Percentiles rank a stretch among this genome's conserved stretches.
Evolutionary conservation across 2,329 filamentous ascomycete genomes (phyloP).

Genomic region (Dendrostoma leiphaemia): DNA sequence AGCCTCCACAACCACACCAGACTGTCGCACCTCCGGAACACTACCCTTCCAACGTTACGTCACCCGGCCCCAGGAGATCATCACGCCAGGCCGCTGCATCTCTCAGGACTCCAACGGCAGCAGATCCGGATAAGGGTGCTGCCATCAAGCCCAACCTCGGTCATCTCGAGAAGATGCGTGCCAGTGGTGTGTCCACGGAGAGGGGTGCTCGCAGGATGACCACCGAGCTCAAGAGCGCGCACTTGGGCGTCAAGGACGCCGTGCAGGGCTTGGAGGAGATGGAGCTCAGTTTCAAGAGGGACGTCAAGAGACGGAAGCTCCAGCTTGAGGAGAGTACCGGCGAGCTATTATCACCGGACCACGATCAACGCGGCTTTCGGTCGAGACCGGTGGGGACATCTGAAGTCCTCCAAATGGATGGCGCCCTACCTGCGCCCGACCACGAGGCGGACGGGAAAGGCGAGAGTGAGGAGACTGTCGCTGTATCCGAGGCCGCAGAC

Average conservation of each 20-base stretch:
- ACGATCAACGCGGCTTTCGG: no score
- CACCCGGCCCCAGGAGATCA: slow-evolving; percentile 2
- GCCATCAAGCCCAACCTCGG: neutral
- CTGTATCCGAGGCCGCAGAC: slow-evolving; percentile 2
- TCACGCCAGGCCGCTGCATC: slow-evolving; percentile 1
- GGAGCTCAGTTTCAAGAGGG: slow-evolving; percentile 44
- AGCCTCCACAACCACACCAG: neutral
- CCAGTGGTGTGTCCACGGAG: neutral
- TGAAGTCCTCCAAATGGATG: slow-evolving; percentile 15
- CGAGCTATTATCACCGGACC: no score
- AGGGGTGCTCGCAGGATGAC: neutral
- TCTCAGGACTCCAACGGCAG: neutral
- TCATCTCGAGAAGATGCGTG: neutral
- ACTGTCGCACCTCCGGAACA: neutral
- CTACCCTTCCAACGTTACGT: neutral
- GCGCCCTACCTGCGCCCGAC: slow-evolving; percentile 24
- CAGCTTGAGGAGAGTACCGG: slow-evolving; percentile 43
- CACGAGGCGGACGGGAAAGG: slow-evolving; percentile 24
- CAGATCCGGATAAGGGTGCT: neutral
- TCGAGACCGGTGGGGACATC: neutral
- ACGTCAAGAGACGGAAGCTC: slow-evolving; percentile 44
- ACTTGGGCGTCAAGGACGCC: slow-evolving; percentile 35
- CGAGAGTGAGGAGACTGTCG: slow-evolving; percentile 14
- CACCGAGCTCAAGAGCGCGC: neutral
- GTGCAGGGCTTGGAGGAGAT: slow-evolving; percentile 47